Base-by-base conservation (phyloP, 73 alveolate genomes). In the Breviolum minutum region DNA sequence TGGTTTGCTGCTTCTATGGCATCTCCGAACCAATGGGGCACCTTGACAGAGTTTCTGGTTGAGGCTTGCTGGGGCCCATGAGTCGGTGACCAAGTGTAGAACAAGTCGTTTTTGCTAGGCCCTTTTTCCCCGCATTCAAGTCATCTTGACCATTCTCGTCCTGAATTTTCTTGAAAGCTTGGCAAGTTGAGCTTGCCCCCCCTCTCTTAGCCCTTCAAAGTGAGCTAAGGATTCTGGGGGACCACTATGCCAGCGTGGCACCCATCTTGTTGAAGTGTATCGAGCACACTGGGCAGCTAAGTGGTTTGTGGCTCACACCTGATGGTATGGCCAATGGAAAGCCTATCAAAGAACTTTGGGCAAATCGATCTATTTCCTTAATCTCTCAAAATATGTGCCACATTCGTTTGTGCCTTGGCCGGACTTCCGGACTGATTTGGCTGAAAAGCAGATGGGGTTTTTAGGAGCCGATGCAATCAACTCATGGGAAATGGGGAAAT, bases 1-100 rank as follows among this genome's bases (percentile, higher is more conserved):
- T 85, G 86, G 96, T 89, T 73, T 69, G 24, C 96, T 69, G 96
- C 87, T 90, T 90, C 87, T 71, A 90, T 61, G 96, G 96, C 87
- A 40, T 90, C 96, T 90, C 96, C 19, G 87, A 64, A 24, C 87
- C 96, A 71, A 90, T 90, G 87, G 96, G 96, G 96, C 13, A n/a
- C 62, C 91, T 82, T 82, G 91, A 73, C 91, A 82, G n/a, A 66
- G 74, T 17, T 66, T 11, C 17, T 66, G 11, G 74, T 11, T 66
- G 24, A 17, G 24, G 24, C 74, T 66, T 66, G 11, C 17, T 66
- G 74, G 74, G 74, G 11, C 17, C 74, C 74, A 13, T 66, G 74
- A 17, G 17, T 66, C 74, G 74, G 24, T 11, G 17, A 17, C 74
- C 74, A n/a, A n/a, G n/a, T n/a, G n/a, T n/a, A n/a, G n/a, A n/a